These are phyloP conservation scores for Ceratocystis variospora DNA, from an alignment of 2,329 filamentous ascomycete genomes.

Conservation along the genomic window DNA sequence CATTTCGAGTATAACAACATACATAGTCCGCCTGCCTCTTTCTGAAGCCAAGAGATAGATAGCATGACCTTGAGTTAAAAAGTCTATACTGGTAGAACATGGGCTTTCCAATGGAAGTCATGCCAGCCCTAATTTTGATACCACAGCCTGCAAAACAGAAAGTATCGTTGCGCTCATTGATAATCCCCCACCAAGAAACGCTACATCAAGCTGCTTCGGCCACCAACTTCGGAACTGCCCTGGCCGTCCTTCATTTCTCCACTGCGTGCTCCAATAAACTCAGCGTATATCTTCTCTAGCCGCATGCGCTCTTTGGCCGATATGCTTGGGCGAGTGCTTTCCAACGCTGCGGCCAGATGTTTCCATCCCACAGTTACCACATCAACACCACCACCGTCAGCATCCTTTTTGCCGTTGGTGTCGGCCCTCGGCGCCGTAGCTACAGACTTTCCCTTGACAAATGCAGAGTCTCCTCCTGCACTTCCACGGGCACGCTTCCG, in stretches of 20 bases:
- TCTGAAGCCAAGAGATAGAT: too few species aligned
- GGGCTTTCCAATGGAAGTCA: too few species aligned
- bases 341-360: conserved; percentile 66
- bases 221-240: conserved; percentile 81
- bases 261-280: conserved; percentile 85
- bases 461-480: conserved; percentile 20
- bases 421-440: conserved; percentile 28
- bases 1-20: too few species aligned
- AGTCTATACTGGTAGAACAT: too few species aligned
- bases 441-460: conserved; percentile 23
- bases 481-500: conserved; percentile 32
- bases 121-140: too few species aligned
- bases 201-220: conserved; percentile 84
- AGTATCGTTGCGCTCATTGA: too few species aligned
- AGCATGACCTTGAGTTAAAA: too few species aligned
- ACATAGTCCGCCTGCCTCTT: too few species aligned
- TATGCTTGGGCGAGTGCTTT: conserved; percentile 68
- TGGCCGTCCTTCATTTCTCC: conserved; percentile 93
- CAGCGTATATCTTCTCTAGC: conserved; percentile 68
- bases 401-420: neutral
- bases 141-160: too few species aligned
- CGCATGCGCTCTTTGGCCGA: conserved; percentile 61
- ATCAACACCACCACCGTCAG: conserved; percentile 7
- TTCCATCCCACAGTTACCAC: conserved; percentile 76
- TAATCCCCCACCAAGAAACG: too few species aligned